These are phyloP conservation scores for Annulohypoxylon bovei DNA, from an alignment of 495 filamentous ascomycete species.

Conservation along the genomic window DNA sequence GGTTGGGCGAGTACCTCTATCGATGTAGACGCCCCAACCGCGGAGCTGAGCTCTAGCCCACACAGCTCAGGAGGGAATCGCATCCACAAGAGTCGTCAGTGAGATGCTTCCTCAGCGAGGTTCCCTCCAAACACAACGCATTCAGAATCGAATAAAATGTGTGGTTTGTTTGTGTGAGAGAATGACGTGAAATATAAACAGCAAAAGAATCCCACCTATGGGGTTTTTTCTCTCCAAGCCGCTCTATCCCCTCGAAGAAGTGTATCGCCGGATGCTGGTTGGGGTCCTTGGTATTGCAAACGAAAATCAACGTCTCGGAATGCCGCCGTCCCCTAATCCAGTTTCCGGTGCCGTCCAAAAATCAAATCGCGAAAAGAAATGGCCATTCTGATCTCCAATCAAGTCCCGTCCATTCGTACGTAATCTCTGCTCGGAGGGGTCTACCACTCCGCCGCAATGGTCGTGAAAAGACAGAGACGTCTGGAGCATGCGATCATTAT, in stretches of 20 bases:
- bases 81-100: slow-evolving; percentile 50
- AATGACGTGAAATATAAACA: slow-evolving; percentile 48
- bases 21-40: slow-evolving; percentile 15
- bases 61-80: slow-evolving; percentile 31
- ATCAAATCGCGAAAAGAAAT: slow-evolving; percentile 42
- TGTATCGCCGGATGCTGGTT: slow-evolving; percentile 30
- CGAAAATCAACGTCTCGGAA: slow-evolving; percentile 24
- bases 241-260: slow-evolving; percentile 35
- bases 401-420: slow-evolving; percentile 43
- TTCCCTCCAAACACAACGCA: slow-evolving; percentile 43
- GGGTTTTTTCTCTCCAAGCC: slow-evolving; percentile 41
- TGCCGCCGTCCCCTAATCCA: slow-evolving; percentile 29
- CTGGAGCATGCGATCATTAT: slow-evolving; percentile 48
- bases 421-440: slow-evolving; percentile 43
- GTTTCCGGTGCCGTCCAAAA: slow-evolving; percentile 31
- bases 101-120: slow-evolving; percentile 40
- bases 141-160: slow-evolving; percentile 38
- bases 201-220: slow-evolving; percentile 35
- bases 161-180: slow-evolving; percentile 38
- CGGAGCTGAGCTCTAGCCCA: slow-evolving; percentile 35
- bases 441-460: slow-evolving; percentile 43
- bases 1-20: slow-evolving; percentile 24
- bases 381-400: slow-evolving; percentile 45
- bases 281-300: slow-evolving; percentile 36
- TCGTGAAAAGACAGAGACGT: slow-evolving; percentile 50